Evolutionary conservation across 1,284 basidiomycete species (phyloP), one percentile per base, ranked within the genome.

Genomic region (Trametes sp.): DNA sequence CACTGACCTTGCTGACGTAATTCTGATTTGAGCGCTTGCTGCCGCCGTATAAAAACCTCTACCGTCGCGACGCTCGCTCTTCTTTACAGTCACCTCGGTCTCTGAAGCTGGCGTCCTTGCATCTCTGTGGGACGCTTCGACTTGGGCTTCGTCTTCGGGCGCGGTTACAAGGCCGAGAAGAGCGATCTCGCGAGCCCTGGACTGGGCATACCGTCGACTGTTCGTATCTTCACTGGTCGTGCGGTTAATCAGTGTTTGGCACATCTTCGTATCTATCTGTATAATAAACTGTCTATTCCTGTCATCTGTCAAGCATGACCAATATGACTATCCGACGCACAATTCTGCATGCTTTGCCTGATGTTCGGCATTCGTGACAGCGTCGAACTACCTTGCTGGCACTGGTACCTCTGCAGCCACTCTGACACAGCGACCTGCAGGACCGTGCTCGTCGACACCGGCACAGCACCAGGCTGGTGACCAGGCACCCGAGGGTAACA

Each of bases 201-300:
- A 77, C 87, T 89, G 88, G 88, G 87, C 87, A 88, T 89, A 86
- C 82, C 85, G 81, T 84, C 81, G 79, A 74, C 82, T 81, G 62
- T 58, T 74, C 70, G 38, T 68, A 68, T 72, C 72, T 68, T 72
- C 73, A 84, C 76, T 77, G 84, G 82, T 79, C 72, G 76, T 72
- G 80, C 80, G 88, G 86, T 81, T 84, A 90, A 89, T 89, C 87
- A 88, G 88, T 78, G 82, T 78, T 78, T 81, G 85, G 74, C 76
- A 88, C 84, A 89, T 71, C 64, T 19, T 41, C 16, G 19, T 29
- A 41, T 54, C 14, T 21, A 10, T 19, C 3, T n/a, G 16, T 41
- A 16, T 14, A 6, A 33, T 33, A 33, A 5, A 6, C 6, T 33
- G 31, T 33, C 31, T 33, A 33, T 11, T 33, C 31, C 38, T 41